Evolutionary conservation across 73 alveolate species (phyloP).

Genomic region (Tetrahymena thermophila): DNA sequence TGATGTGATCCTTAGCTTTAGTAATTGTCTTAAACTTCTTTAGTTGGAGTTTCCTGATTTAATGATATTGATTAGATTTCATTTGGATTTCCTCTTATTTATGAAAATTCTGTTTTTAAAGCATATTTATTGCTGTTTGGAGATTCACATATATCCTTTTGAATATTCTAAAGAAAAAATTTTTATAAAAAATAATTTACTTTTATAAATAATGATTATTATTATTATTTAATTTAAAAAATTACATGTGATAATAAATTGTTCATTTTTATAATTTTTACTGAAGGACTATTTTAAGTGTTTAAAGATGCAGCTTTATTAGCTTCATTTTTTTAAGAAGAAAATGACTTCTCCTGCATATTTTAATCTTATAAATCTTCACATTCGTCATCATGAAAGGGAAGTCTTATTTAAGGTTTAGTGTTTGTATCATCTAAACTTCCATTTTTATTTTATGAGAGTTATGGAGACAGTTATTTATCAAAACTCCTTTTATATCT

Average conservation of each 20-base stretch:
- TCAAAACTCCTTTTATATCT: background rate
- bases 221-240: background rate
- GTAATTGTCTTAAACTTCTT: background rate
- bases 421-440: background rate
- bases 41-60: background rate
- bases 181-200: too few species aligned
- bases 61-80: background rate
- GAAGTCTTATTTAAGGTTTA: background rate
- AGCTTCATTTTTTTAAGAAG: background rate
- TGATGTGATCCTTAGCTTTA: background rate
- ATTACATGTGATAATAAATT: background rate
- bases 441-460: background rate
- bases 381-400: background rate
- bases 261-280: background rate
- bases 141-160: background rate
- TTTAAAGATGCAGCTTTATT: background rate
- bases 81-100: background rate
- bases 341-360: background rate
- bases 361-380: background rate
- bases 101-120: background rate
- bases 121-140: background rate
- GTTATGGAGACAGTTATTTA: background rate
- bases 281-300: background rate
- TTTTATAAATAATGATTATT: too few species aligned
- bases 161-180: background rate